Evolutionary conservation across 2,329 filamentous ascomycete species (phyloP).

Genomic region (Graphium sp.): DNA sequence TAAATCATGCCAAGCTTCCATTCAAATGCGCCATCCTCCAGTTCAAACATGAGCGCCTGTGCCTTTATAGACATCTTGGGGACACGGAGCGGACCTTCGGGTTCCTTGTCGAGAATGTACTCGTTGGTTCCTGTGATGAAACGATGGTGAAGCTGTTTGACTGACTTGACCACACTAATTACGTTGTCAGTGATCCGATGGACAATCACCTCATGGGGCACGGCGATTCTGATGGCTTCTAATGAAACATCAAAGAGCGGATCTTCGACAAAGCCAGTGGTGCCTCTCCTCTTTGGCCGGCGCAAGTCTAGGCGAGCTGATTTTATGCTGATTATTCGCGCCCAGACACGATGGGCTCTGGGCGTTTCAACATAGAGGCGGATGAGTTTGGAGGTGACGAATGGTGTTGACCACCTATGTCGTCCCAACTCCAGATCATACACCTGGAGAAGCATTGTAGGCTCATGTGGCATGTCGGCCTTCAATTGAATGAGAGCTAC

Average conservation of each 20-base stretch:
- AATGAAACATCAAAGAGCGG: constrained; percentile 69
- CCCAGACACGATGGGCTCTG: constrained; percentile 70
- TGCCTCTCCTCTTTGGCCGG: constrained; percentile 53
- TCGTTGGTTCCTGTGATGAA: constrained; percentile 80
- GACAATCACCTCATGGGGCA: constrained; percentile 83
- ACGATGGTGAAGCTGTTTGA: constrained; percentile 80
- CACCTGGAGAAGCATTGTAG: constrained; percentile 79
- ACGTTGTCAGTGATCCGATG: constrained; percentile 89
- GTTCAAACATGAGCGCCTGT: constrained; percentile 71
- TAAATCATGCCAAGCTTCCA: constrained; percentile 96
- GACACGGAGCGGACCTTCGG: constrained; percentile 71
- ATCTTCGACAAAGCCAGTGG: constrained; percentile 47
- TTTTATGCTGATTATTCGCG: constrained; percentile 71
- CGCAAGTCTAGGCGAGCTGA: constrained; percentile 65
- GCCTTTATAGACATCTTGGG: constrained; percentile 74
- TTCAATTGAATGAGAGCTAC: constrained; percentile 74
- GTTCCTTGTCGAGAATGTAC: constrained; percentile 71
- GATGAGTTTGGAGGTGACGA: constrained; percentile 57
- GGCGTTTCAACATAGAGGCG: constrained; percentile 82
- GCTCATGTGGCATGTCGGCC: constrained; percentile 73
- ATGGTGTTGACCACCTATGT: constrained; percentile 78
- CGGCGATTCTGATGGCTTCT: constrained; percentile 72
- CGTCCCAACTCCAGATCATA: constrained; percentile 69
- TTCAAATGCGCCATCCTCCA: constrained; percentile 93
- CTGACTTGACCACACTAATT: constrained; percentile 72